These are phyloP conservation scores for Nakazawaea anatomiae DNA, from an alignment of 805 yeast species.

Conservation along the genomic window DNA sequence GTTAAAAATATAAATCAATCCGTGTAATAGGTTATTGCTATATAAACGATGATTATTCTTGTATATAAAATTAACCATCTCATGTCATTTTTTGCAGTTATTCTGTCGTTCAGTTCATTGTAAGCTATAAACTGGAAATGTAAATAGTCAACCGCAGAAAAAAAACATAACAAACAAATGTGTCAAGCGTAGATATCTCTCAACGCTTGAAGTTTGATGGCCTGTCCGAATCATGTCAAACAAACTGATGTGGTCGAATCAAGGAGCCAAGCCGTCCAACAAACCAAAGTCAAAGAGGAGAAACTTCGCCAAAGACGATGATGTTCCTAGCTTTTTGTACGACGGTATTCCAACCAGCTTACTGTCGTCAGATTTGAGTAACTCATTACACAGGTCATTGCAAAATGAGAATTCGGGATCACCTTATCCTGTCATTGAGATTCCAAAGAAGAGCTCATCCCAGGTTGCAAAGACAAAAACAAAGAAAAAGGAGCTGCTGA, in stretches of 20 bases:
- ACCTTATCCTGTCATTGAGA: constrained; percentile 2
- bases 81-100: too few relatives aligned
- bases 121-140: neutral
- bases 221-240: constrained; percentile 1
- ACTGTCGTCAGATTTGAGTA: constrained; percentile 3
- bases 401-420: constrained; percentile 3
- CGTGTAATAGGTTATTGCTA: too few relatives aligned
- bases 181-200: too few relatives aligned
- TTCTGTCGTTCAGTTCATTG: neutral
- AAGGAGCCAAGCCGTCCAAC: neutral
- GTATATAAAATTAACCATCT: too few relatives aligned
- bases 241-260: neutral
- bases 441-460: neutral
- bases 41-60: too few relatives aligned
- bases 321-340: constrained; percentile 3
- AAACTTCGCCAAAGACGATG: neutral
- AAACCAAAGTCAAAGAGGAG: neutral
- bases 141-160: neutral
- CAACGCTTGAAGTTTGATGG: neutral
- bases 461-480: neutral
- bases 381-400: constrained; percentile 2
- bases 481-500: neutral
- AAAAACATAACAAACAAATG: neutral
- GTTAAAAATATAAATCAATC: constrained; percentile 37
- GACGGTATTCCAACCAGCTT: constrained; percentile 7